phyloP scores from a whole-genome alignment of 2,329 filamentous ascomycete species.

The Aspergillus amoenus region DNA sequence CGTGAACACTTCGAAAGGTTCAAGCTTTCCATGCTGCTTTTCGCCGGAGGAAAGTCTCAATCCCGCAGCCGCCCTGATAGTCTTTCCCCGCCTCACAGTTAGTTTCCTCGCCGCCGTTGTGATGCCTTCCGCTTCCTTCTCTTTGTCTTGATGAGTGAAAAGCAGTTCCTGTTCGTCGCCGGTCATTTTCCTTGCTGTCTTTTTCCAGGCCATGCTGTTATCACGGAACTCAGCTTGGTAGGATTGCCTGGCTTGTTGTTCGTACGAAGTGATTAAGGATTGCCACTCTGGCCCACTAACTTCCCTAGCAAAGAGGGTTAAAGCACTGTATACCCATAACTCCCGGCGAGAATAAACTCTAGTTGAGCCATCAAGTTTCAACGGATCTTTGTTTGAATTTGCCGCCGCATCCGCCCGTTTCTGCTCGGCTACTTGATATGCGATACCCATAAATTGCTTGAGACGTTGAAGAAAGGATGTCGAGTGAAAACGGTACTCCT shows the following conservation, averaged over 20 bases:
- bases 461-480: slow-evolving; percentile 74
- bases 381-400: slow-evolving; percentile 39
- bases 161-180: slow-evolving; percentile 79
- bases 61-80: slow-evolving; percentile 49
- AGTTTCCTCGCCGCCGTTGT: slow-evolving; percentile 79
- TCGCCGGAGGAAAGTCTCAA: slow-evolving; percentile 49
- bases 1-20: slow-evolving; percentile 78
- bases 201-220: slow-evolving; percentile 75
- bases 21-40: slow-evolving; percentile 62
- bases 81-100: slow-evolving; percentile 92
- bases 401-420: slow-evolving; percentile 65
- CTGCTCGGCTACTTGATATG: slow-evolving; percentile 73
- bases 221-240: slow-evolving; percentile 83
- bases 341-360: slow-evolving; percentile 70
- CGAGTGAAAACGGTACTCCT: slow-evolving; percentile 78
- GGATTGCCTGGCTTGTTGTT: slow-evolving; percentile 70
- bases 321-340: slow-evolving; percentile 83
- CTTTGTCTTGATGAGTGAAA: slow-evolving; percentile 89
- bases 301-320: slow-evolving; percentile 86
- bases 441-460: slow-evolving; percentile 76
- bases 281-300: slow-evolving; percentile 82
- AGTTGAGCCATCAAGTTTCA: slow-evolving; percentile 68
- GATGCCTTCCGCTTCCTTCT: slow-evolving; percentile 69
- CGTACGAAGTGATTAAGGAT: slow-evolving; percentile 74
- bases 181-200: slow-evolving; percentile 69